Evolutionary conservation across 306 rosid species (phyloP).

Genomic region (Corylus avellana): DNA sequence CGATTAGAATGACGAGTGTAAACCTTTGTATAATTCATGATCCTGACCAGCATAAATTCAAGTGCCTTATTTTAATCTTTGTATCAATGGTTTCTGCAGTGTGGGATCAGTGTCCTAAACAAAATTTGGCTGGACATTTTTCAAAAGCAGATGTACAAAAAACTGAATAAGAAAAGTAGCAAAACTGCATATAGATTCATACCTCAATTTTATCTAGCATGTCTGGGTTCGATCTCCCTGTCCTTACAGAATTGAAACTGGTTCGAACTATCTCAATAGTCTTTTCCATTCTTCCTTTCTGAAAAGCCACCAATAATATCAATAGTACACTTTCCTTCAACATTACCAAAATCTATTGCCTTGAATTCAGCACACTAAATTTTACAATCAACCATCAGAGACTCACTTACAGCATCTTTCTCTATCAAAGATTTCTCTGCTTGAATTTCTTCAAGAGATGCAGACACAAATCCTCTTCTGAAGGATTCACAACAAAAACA

Average conservation of each 20-base stretch:
- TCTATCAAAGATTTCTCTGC: conserved; percentile 78
- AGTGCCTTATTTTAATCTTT: neutral
- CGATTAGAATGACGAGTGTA: neutral
- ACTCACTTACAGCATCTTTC: conserved; percentile 71
- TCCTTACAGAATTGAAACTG: conserved; percentile 83
- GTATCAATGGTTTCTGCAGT: neutral
- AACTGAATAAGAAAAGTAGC: neutral
- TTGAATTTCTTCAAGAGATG: conserved; percentile 96
- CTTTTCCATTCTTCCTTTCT: conserved; percentile 89
- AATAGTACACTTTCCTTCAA: neutral
- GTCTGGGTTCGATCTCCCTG: conserved; percentile 84
- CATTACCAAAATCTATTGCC: neutral
- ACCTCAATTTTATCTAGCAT: conserved; percentile 98
- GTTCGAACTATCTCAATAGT: conserved; percentile 69
- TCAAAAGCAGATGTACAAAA: neutral
- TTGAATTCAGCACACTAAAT: neutral
- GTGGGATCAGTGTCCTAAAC: neutral
- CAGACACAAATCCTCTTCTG: conserved; percentile 64
- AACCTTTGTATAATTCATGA: neutral
- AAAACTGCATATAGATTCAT: conserved; percentile 14
- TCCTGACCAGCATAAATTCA: neutral
- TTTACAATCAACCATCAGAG: neutral
- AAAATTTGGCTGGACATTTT: neutral
- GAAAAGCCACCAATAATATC: conserved; percentile 18
- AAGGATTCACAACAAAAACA: neutral